Evolutionary conservation across 768 basidiomycete species (phyloP), one percentile per base, ranked within the genome.

Genomic region (Chiua virens): DNA sequence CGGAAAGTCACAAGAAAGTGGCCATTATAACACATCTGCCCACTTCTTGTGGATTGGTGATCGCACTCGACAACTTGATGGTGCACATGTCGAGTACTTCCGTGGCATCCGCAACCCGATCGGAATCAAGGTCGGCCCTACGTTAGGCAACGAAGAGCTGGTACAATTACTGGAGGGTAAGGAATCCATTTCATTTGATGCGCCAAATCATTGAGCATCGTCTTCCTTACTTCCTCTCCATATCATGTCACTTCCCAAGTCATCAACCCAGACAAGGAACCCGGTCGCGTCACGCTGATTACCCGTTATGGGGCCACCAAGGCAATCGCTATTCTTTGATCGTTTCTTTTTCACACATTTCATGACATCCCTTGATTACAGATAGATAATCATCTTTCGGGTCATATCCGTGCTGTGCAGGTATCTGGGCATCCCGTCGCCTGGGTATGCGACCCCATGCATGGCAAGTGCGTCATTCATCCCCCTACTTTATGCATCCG

Each of bases 41-140:
- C 94, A 95, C 67, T 96, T 97, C 71, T 70, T 98, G 44, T 99
- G 96, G 96, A 91, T 99, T 47, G 96, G 96, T 0, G 97, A 99
- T 71, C 83, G 96, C 45, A 99, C 96, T 5, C 76, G 96, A 36
- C 92, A 96, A 69, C 75, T 98, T 1, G 81, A 83, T 41, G 93
- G 94, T 8, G 97, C 94, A 4, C 97, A 99, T 66, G 86, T 98
- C 28, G 96, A 98, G 73, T 94, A 94, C 69, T 95, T 95, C 72
- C 77, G 90, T 49, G 92, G 93, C 8, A 87, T 97, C 47, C 77
- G 91, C 43, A 96, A 97, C 65, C 93, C 93, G 2, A 91, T 97
- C 52, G 97, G 97, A 3, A 82, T 98, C 74, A 99, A 99, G 67
- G 91, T 96, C 7, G 97, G 97, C 3, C 95, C 97, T 22, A 84